Evolutionary conservation across 2,329 filamentous ascomycete species (phyloP).

Genomic region (Fusarium newnesense): DNA sequence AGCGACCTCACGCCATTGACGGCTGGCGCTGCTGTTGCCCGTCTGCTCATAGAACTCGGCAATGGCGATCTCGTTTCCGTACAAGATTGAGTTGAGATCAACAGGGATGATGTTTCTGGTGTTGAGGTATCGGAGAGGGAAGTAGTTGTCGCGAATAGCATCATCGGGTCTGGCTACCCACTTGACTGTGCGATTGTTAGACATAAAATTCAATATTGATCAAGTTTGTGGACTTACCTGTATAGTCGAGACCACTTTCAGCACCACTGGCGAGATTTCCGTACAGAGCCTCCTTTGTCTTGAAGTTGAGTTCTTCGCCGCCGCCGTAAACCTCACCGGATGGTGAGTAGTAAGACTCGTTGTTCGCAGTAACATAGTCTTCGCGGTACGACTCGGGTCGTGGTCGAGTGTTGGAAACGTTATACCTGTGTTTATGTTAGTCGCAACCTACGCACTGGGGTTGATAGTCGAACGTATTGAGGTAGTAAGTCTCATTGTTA

Average conservation of each 20-base stretch:
- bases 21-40: conserved; percentile 62
- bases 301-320: conserved; percentile 59
- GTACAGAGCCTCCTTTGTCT: conserved; percentile 65
- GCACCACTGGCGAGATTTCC: conserved; percentile 72
- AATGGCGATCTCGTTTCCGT: conserved; percentile 71
- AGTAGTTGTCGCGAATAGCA: conserved; percentile 68
- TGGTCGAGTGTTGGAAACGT: conserved; percentile 71
- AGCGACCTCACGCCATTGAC: conserved; percentile 61
- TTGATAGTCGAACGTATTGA: conserved; percentile 61
- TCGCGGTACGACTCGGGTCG: conserved; percentile 75
- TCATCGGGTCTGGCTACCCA: conserved; percentile 68
- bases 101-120: conserved; percentile 68
- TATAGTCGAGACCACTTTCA: conserved; percentile 75
- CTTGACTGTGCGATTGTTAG: conserved; percentile 51
- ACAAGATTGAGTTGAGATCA: conserved; percentile 75
- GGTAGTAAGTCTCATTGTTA: conserved; percentile 59
- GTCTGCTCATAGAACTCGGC: conserved; percentile 62
- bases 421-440: conserved; percentile 55
- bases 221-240: conserved; percentile 1
- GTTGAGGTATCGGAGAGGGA: conserved; percentile 73
- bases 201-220: accelerated
- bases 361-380: conserved; percentile 73
- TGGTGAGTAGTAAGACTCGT: conserved; percentile 68
- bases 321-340: conserved; percentile 69
- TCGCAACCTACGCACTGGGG: background rate